phyloP scores from a whole-genome alignment of 805 yeast species.

The Scheffersomyces amazonensis region DNA sequence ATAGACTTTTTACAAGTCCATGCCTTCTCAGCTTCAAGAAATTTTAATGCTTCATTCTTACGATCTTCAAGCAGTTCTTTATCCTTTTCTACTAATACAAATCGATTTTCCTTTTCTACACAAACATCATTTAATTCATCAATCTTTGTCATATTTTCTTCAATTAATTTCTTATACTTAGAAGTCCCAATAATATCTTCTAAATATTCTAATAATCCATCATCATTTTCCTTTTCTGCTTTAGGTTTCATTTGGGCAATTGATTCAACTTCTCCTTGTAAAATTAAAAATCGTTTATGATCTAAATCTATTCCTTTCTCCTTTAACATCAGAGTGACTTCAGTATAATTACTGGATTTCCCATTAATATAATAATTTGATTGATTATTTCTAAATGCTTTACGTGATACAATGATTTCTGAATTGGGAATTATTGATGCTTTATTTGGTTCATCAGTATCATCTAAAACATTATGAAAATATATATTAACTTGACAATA shows the following conservation, averaged over 20 bases:
- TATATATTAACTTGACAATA: conserved; percentile 90
- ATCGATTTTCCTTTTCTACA: conserved; percentile 74
- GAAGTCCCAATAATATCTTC: conserved; percentile 98
- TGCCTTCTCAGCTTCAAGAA: conserved; percentile 61
- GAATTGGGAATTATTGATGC: conserved; percentile 43
- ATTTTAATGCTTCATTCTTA: conserved; percentile 67
- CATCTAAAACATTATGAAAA: conserved; percentile 74
- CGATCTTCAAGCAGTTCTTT: conserved; percentile 61
- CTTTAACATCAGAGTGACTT: conserved; percentile 71
- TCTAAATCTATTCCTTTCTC: conserved; percentile 89
- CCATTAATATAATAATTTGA: conserved; percentile 79
- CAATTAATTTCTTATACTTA: conserved; percentile 73
- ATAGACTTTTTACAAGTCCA: conserved; percentile 52
- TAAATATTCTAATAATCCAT: conserved; percentile 88
- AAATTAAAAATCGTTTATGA: conserved; percentile 88
- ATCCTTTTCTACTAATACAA: conserved; percentile 76
- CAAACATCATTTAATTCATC: conserved; percentile 81
- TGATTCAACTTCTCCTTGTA: conserved; percentile 98
- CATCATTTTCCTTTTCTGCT: conserved; percentile 89
- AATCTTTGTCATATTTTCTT: conserved; percentile 53
- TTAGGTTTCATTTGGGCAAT: conserved; percentile 99
- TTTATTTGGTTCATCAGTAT: conserved; percentile 28
- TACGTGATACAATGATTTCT: conserved; percentile 70
- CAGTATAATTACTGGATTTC: conserved; percentile 66
- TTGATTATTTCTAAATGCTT: conserved; percentile 70